Evolutionary conservation across 2,329 filamentous ascomycete genomes (phyloP).

Genomic region (Colletotrichum trifolii): DNA sequence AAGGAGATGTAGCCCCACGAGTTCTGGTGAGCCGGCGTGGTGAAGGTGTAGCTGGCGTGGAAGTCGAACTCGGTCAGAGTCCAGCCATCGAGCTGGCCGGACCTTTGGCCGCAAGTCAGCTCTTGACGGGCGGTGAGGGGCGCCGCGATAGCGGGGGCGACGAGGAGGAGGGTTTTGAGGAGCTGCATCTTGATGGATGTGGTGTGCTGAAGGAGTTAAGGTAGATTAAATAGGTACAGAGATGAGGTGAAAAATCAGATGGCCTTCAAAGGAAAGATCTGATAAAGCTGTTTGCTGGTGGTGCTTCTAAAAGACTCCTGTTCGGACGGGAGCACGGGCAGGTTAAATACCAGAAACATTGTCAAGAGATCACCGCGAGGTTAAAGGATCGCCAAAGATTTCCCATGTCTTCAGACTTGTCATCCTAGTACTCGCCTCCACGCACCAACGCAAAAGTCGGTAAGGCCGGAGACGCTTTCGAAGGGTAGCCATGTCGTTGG

Average conservation of each 20-base stretch:
- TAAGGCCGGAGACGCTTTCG: constrained; percentile 15
- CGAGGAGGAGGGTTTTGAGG: constrained; percentile 24
- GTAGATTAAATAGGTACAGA: not conserved
- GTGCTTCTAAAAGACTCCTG: too few relatives aligned
- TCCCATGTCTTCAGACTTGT: not conserved
- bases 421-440: constrained; percentile 1
- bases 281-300: too few relatives aligned
- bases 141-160: constrained; percentile 26
- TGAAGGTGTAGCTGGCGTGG: constrained; percentile 60
- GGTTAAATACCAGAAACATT: constrained; percentile 11
- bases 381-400: not conserved
- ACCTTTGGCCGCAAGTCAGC: constrained; percentile 31
- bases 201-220: not conserved
- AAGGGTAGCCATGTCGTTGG: not conserved
- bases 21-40: constrained; percentile 63
- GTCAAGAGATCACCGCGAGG: not conserved
- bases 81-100: constrained; percentile 47
- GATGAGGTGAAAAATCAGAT: not conserved
- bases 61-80: constrained; percentile 57
- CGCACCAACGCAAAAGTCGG: constrained; percentile 26
- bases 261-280: too few relatives aligned
- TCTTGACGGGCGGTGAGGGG: constrained; percentile 22
- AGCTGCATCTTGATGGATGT: constrained; percentile 14
- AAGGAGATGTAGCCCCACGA: constrained; percentile 60
- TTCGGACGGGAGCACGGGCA: constrained; percentile 4